phyloP scores from a whole-genome alignment of 2,329 filamentous ascomycete genomes.

The Colletotrichum simmondsii region DNA sequence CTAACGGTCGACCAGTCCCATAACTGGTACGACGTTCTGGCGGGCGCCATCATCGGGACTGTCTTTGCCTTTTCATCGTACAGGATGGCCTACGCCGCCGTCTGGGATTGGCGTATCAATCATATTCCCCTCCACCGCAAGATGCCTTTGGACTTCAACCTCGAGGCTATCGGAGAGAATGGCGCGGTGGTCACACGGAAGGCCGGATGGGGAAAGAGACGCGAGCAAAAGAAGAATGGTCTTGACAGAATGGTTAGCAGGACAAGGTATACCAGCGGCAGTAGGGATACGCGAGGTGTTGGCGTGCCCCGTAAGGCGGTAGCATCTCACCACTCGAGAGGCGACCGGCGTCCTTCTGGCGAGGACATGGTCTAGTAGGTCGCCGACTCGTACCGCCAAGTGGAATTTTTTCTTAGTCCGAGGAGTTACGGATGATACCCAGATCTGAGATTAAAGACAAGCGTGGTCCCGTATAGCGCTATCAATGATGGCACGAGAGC shows the following conservation, averaged over 20 bases:
- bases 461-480: neutral
- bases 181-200: conserved; percentile 67
- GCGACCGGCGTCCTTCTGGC: neutral
- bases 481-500: neutral
- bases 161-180: conserved; percentile 54
- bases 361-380: conserved; percentile 16
- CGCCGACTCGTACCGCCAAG: neutral
- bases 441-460: neutral
- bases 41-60: conserved; percentile 73
- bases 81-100: conserved; percentile 73
- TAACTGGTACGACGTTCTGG: conserved; percentile 79
- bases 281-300: conserved; percentile 15
- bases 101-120: conserved; percentile 75
- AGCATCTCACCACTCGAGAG: conserved; percentile 3
- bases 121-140: conserved; percentile 75
- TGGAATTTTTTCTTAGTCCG: neutral
- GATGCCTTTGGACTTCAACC: conserved; percentile 62
- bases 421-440: neutral
- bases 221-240: neutral
- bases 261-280: conserved; percentile 13
- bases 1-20: conserved; percentile 80
- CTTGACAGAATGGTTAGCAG: neutral
- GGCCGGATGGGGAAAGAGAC: conserved; percentile 66
- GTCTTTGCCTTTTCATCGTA: conserved; percentile 73
- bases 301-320: conserved; percentile 23